Conservation (phyloP, 495 filamentous ascomycete species). For the Emericellopsis terricola region DNA sequence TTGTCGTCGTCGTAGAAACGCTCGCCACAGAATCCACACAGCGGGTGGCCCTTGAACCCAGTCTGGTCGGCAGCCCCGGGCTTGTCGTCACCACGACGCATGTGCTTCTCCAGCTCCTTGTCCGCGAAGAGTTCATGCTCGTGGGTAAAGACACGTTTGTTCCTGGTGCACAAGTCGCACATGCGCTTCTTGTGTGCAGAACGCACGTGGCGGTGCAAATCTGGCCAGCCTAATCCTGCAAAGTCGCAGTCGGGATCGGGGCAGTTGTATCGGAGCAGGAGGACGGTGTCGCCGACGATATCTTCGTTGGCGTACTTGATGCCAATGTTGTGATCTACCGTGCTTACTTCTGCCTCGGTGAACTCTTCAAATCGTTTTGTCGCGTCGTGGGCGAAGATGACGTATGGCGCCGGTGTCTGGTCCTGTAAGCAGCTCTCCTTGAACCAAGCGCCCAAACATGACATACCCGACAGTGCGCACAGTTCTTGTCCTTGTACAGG, state of each 20-base stretch:
- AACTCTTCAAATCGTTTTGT: conserved; percentile 75
- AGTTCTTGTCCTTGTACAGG: conserved; percentile 87
- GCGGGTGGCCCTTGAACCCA: conserved; percentile 89
- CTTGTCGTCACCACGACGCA: conserved; percentile 77
- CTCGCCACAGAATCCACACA: conserved; percentile 81
- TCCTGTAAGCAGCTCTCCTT: neutral
- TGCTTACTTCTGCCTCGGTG: conserved; percentile 46
- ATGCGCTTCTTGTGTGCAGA: conserved; percentile 66
- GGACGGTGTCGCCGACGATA: conserved; percentile 71
- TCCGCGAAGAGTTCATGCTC: conserved; percentile 87
- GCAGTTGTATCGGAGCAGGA: conserved; percentile 90
- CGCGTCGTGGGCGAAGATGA: conserved; percentile 79
- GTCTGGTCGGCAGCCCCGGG: conserved; percentile 85
- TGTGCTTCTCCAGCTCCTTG: conserved; percentile 68
- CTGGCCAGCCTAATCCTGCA: conserved; percentile 81
- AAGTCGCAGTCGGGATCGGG: conserved; percentile 72
- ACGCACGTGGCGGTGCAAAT: conserved; percentile 82
- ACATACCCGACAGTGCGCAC: conserved; percentile 80
- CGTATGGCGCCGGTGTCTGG: conserved; percentile 61
- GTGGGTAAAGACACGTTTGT: conserved; percentile 97
- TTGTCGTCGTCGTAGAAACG: conserved; percentile 95
- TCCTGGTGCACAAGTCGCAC: conserved; percentile 85
- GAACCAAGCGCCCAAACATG: conserved; percentile 3
- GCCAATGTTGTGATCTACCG: conserved; percentile 64
- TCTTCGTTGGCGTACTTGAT: conserved; percentile 76